A percentile compares a stretch with the other conserved stretches of the same genome.
phyloP scores from a whole-genome alignment of 2,329 filamentous ascomycete genomes.

The Botrytis fragariae region DNA sequence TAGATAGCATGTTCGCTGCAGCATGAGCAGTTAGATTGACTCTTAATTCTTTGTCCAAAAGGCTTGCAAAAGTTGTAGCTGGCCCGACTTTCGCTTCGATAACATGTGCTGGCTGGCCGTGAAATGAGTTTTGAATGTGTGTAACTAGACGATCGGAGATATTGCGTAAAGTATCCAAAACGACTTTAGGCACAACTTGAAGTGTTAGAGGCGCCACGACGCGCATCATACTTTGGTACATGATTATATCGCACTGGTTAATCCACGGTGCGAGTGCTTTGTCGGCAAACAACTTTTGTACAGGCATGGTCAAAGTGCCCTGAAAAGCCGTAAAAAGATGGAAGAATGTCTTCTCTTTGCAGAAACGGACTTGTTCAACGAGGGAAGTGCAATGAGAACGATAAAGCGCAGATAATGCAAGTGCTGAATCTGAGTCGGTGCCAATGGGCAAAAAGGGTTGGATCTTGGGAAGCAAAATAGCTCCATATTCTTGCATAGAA shows the following conservation, averaged over 20 bases:
- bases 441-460: constrained; percentile 74
- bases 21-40: constrained; percentile 94
- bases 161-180: constrained; percentile 81
- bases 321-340: constrained; percentile 93
- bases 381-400: constrained; percentile 93
- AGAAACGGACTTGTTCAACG: constrained; percentile 92
- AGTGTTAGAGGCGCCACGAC: constrained; percentile 86
- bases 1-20: constrained; percentile 86
- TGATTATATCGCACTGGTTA: constrained; percentile 88
- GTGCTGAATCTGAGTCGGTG: constrained; percentile 83
- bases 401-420: constrained; percentile 83
- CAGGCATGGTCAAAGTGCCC: constrained; percentile 92
- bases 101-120: constrained; percentile 80
- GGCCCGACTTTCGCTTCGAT: constrained; percentile 83
- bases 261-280: constrained; percentile 86
- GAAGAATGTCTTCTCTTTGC: constrained; percentile 95
- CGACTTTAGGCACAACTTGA: constrained; percentile 84
- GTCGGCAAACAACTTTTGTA: constrained; percentile 86
- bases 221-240: constrained; percentile 96
- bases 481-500: constrained; percentile 60
- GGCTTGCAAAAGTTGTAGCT: constrained; percentile 80
- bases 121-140: constrained; percentile 83
- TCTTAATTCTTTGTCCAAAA: constrained; percentile 81
- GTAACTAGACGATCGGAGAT: constrained; percentile 78
- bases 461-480: constrained; percentile 81